Conservation (phyloP, 441 rosid species). For the Euphorbia celastroides region DNA sequence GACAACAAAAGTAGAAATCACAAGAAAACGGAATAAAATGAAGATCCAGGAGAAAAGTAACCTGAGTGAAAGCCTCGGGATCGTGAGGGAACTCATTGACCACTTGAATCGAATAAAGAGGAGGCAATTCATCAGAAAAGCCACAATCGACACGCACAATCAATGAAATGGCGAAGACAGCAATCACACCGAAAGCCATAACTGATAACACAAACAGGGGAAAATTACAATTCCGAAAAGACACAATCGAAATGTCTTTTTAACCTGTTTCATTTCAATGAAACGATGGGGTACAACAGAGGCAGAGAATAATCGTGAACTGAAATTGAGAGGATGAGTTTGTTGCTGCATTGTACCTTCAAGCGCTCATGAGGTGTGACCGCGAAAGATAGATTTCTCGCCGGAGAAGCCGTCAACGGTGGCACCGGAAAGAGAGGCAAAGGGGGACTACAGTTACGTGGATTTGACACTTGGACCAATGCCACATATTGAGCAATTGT, state of each 20-base stretch:
- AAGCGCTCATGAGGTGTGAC: too few species aligned
- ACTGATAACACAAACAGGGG: conserved; percentile 29
- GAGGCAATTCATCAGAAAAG: conserved; percentile 15
- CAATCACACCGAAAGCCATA: conserved; percentile 27
- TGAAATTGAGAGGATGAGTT: background rate
- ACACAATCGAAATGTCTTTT: background rate
- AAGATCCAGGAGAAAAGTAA: conserved; percentile 9
- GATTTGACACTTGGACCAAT: too few species aligned
- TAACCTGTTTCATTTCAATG: background rate
- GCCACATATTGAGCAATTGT: too few species aligned
- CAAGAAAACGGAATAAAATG: background rate
- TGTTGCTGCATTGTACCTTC: too few species aligned
- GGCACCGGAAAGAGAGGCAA: too few species aligned
- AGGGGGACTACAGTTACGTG: too few species aligned
- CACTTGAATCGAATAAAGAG: conserved; percentile 44
- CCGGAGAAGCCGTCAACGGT: too few species aligned
- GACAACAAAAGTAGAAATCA: background rate
- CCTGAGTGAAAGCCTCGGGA: conserved; percentile 92
- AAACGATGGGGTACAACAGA: background rate
- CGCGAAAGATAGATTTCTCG: too few species aligned
- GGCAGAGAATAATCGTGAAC: background rate
- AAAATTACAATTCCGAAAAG: conserved; percentile 13
- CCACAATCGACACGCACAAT: conserved; percentile 20
- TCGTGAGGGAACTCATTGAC: conserved; percentile 85
- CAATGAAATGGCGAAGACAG: conserved; percentile 44